These are phyloP conservation scores for Colletotrichum navitas DNA, from an alignment of 2,329 filamentous ascomycete species.

Conservation along the genomic window DNA sequence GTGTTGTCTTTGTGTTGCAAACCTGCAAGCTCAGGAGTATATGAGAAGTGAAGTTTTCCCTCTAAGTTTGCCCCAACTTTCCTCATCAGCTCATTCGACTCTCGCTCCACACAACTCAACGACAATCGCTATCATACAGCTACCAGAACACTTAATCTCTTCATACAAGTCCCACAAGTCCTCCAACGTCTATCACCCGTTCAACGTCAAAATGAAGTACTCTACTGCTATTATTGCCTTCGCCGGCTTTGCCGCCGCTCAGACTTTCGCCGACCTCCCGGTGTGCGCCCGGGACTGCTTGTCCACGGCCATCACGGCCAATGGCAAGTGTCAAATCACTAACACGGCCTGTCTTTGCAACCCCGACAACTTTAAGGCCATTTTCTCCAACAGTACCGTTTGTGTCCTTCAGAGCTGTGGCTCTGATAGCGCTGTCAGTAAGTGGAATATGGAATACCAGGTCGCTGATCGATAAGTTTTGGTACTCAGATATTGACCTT, in stretches of 20 bases:
- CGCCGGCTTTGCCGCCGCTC: constrained; percentile 37
- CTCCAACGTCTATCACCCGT: not conserved
- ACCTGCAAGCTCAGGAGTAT: constrained; percentile 3
- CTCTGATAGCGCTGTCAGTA: constrained; percentile 25
- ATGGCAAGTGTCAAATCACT: not conserved
- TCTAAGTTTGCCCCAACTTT: not conserved
- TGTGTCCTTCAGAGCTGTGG: constrained; percentile 35
- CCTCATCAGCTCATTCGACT: constrained; percentile 21
- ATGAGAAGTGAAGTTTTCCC: constrained; percentile 17
- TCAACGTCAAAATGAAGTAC: constrained; percentile 41
- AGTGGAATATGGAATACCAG: not conserved
- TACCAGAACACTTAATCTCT: not conserved
- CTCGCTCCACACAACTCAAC: constrained; percentile 12
- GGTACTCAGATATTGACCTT: not conserved
- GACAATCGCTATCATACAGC: not conserved
- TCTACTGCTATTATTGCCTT: constrained; percentile 32
- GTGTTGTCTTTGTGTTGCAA: not conserved
- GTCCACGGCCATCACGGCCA: constrained; percentile 22
- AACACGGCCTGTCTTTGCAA: constrained; percentile 30
- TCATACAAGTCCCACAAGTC: not conserved
- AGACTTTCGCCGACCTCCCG: constrained; percentile 26
- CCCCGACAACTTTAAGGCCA: constrained; percentile 29
- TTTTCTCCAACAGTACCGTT: constrained; percentile 16
- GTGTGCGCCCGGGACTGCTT: constrained; percentile 30
- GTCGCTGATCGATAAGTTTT: not conserved